Conservation (phyloP, 2,329 filamentous ascomycete species). For the Myrmaecium sp. region DNA sequence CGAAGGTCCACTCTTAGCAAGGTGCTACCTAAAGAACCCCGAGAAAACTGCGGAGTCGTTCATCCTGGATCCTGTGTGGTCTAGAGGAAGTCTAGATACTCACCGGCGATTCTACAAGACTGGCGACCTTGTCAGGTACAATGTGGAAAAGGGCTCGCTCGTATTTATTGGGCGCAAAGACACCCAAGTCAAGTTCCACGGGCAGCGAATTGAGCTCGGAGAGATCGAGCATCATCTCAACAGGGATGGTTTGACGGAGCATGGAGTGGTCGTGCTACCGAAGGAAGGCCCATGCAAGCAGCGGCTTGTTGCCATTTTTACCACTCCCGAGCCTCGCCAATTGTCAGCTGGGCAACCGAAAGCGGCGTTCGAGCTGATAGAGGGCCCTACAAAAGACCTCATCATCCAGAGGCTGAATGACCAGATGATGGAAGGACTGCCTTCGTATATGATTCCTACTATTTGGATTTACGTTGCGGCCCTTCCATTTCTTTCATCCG, state of each 20-base stretch:
- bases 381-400: neutral
- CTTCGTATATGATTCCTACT: neutral
- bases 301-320: slow-evolving; percentile 19
- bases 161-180: slow-evolving; percentile 20
- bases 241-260: too few relatives aligned
- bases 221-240: slow-evolving; percentile 21
- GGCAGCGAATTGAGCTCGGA: slow-evolving; percentile 21
- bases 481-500: neutral
- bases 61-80: slow-evolving; percentile 15
- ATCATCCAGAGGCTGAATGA: neutral
- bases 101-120: slow-evolving; percentile 8
- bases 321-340: neutral
- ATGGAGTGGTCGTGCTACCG: slow-evolving; percentile 22
- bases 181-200: slow-evolving; percentile 19
- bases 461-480: neutral
- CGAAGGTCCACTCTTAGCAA: slow-evolving; percentile 28
- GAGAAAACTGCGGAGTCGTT: slow-evolving; percentile 18
- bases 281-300: slow-evolving; percentile 18
- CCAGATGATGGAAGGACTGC: neutral
- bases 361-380: neutral
- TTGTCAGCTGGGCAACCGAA: neutral
- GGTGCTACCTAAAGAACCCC: slow-evolving; percentile 19
- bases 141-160: slow-evolving; percentile 12
- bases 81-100: too few relatives aligned
- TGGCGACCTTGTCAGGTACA: slow-evolving; percentile 11